A percentile compares a stretch with the other conserved stretches of the same genome.
These are phyloP conservation scores for Yamadazyma sp. DNA, from an alignment of 805 yeast species.

Conservation along the genomic window DNA sequence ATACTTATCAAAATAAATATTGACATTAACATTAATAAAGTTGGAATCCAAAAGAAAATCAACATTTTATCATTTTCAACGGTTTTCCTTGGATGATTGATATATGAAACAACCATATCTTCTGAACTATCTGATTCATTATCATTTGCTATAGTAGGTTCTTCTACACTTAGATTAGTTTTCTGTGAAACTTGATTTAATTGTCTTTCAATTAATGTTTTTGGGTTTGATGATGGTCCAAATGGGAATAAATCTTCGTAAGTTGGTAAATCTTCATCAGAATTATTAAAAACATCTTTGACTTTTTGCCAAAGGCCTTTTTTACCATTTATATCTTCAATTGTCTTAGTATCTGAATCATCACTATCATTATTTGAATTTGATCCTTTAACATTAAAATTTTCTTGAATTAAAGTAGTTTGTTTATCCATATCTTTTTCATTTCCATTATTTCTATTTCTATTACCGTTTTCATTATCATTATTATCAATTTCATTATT, in stretches of 20 bases:
- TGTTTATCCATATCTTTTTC: slow-evolving; percentile 4
- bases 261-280: slow-evolving; percentile 50
- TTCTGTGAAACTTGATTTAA: slow-evolving; percentile 20
- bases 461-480: slow-evolving; percentile 13
- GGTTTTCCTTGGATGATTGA: slow-evolving; percentile 45
- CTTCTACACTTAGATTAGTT: slow-evolving; percentile 23
- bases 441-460: slow-evolving; percentile 12
- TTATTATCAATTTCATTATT: slow-evolving; percentile 15
- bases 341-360: slow-evolving; percentile 1
- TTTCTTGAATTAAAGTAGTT: no score
- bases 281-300: slow-evolving; percentile 37
- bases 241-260: slow-evolving; percentile 76
- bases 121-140: slow-evolving; percentile 39
- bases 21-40: slow-evolving; percentile 54
- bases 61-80: slow-evolving; percentile 77
- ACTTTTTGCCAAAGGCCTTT: slow-evolving; percentile 42
- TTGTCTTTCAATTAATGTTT: slow-evolving; percentile 28
- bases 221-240: slow-evolving; percentile 36
- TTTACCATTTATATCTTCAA: not conserved
- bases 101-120: slow-evolving; percentile 40
- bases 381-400: no score
- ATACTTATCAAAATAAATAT: slow-evolving; percentile 43
- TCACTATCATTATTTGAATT: slow-evolving; percentile 3
- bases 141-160: slow-evolving; percentile 17
- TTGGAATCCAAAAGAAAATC: slow-evolving; percentile 88